phyloP scores from a whole-genome alignment of 75 land plant species.

The Picea sitchensis region DNA sequence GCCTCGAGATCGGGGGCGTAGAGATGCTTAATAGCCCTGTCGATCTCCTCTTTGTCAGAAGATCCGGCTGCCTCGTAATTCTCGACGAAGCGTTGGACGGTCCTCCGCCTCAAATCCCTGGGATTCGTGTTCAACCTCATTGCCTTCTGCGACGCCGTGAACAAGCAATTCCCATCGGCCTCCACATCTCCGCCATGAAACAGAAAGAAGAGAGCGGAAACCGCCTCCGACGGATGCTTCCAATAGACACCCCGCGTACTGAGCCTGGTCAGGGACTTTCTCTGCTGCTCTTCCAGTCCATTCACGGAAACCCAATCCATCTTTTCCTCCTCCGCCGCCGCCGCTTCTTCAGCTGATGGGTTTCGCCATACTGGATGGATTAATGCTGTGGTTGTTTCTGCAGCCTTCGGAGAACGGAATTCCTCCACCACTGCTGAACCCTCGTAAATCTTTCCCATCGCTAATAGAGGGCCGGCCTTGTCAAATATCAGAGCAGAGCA shows the following conservation, averaged over 20 bases:
- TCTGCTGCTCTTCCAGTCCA: conserved; percentile 32
- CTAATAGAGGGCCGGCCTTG: neutral
- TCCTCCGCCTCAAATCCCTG: conserved; percentile 15
- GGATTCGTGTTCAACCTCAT: conserved; percentile 16
- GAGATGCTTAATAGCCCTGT: conserved; percentile 22
- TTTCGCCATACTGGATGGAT: neutral
- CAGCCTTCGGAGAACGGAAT: too few relatives aligned
- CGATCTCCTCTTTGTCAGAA: conserved; percentile 1
- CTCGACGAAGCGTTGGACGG: conserved; percentile 27
- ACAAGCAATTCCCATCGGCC: conserved; percentile 47
- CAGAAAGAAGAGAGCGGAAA: conserved; percentile 16
- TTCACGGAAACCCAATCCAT: conserved; percentile 33
- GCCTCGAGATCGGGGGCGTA: conserved; percentile 30
- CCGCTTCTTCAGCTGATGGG: neutral
- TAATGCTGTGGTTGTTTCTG: too few relatives aligned
- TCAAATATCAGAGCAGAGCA: too few relatives aligned
- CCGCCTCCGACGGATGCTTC: conserved; percentile 28
- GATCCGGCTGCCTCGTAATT: conserved; percentile 12
- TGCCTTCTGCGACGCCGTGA: conserved; percentile 32
- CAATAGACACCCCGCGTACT: conserved; percentile 33
- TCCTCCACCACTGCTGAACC: neutral
- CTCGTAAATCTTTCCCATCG: neutral
- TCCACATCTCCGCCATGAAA: conserved; percentile 48
- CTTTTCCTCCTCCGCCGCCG: neutral
- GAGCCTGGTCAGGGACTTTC: conserved; percentile 19